phyloP scores from a whole-genome alignment of 2,329 filamentous ascomycete species.

The Apiospora saccharicola region DNA sequence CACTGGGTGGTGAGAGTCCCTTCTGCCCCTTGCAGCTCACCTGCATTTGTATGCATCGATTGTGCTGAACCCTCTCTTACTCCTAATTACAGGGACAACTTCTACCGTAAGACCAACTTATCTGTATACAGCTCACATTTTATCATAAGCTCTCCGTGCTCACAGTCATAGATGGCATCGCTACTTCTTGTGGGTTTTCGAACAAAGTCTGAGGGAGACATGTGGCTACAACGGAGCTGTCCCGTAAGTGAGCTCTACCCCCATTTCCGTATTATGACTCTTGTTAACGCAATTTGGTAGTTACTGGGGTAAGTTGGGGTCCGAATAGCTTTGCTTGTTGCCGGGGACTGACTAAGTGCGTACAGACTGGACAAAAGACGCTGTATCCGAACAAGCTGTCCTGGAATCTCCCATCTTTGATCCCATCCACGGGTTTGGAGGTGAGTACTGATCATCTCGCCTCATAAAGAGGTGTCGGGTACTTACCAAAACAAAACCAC shows the following conservation, averaged over 20 bases:
- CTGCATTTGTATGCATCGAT: not conserved
- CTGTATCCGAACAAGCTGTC: constrained; percentile 32
- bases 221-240: constrained; percentile 29
- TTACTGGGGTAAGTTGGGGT: not conserved
- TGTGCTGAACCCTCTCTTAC: not conserved
- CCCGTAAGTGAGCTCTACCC: constrained; percentile 26
- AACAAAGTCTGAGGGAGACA: constrained; percentile 28
- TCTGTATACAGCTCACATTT: not conserved
- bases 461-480: not conserved
- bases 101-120: not conserved
- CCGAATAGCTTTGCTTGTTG: not conserved
- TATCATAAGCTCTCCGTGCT: not conserved
- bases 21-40: not conserved
- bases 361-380: constrained; percentile 37
- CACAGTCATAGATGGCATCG: constrained; percentile 30
- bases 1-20: constrained; percentile 39
- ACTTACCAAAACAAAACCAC: constrained; percentile 22
- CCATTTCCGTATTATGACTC: not conserved
- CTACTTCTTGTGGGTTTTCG: constrained; percentile 30
- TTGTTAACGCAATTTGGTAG: not conserved
- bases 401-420: constrained; percentile 40
- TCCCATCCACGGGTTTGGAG: constrained; percentile 35
- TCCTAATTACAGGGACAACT: not conserved
- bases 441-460: constrained; percentile 7
- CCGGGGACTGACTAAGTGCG: constrained; percentile 24